A percentile compares a stretch with the other conserved stretches of the same genome.
Evolutionary conservation across 352 stramenopile species (phyloP).

Genomic region (Phytopythium litorale): DNA sequence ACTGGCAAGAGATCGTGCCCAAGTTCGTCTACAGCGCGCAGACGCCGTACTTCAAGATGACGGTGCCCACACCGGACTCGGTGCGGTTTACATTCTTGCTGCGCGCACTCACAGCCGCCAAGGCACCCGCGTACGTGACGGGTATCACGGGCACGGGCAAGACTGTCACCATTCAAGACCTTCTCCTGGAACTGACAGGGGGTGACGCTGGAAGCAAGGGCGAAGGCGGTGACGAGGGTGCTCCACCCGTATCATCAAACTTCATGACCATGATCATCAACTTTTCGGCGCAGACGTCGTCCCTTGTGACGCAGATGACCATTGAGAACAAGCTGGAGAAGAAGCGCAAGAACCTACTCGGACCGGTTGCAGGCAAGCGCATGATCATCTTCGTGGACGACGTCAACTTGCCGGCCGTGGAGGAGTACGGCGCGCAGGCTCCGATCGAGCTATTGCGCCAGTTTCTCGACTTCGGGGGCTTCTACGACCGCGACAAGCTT

Average conservation of each 20-base stretch:
- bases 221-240: conserved; percentile 14
- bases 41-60: conserved; percentile 79
- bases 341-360: conserved; percentile 93
- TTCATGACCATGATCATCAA: conserved; percentile 86
- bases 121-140: conserved; percentile 85
- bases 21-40: conserved; percentile 60
- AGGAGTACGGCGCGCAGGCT: conserved; percentile 93
- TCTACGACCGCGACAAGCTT: conserved; percentile 96
- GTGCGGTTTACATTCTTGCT: conserved; percentile 66
- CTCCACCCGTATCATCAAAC: conserved; percentile 26
- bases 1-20: conserved; percentile 62
- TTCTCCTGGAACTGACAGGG: conserved; percentile 53
- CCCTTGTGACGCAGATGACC: conserved; percentile 83
- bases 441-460: conserved; percentile 94
- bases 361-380: conserved; percentile 80
- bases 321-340: conserved; percentile 95
- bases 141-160: conserved; percentile 89
- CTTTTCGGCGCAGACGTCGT: conserved; percentile 91
- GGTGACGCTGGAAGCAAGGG: conserved; percentile 12
- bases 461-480: conserved; percentile 94
- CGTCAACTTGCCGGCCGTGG: conserved; percentile 92
- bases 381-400: conserved; percentile 96
- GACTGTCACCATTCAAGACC: conserved; percentile 83
- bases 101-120: conserved; percentile 48
- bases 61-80: conserved; percentile 68